These are phyloP conservation scores for Aquilaria yunnanensis DNA, from an alignment of 345 rosid genomes.

Conservation along the genomic window DNA sequence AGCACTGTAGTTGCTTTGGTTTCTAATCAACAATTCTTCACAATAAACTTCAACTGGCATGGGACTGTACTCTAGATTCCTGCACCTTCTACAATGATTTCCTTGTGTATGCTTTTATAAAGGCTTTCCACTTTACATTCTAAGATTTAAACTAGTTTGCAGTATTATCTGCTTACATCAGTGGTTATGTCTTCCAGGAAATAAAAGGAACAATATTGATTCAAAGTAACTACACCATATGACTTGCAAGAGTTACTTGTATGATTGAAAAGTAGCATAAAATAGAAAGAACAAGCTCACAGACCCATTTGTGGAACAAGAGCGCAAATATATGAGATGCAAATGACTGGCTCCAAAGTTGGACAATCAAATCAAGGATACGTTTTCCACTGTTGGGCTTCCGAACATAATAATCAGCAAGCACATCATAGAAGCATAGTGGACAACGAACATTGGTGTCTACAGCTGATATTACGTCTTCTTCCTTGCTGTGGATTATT, in stretches of 20 bases:
- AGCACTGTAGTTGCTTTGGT: too few species aligned
- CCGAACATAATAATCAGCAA: conserved; percentile 77
- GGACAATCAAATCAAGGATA: conserved; percentile 84
- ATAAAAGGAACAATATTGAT: neutral
- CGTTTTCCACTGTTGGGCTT: conserved; percentile 62
- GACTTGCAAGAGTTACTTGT: neutral
- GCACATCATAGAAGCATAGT: conserved; percentile 79
- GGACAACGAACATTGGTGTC: conserved; percentile 37
- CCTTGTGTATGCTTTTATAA: too few species aligned
- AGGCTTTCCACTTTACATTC: too few species aligned
- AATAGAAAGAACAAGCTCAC: conserved; percentile 6
- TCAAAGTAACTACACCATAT: too few species aligned
- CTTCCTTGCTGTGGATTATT: conserved; percentile 66
- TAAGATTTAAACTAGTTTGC: too few species aligned
- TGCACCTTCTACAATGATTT: too few species aligned
- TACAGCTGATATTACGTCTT: conserved; percentile 45
- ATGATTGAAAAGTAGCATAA: neutral
- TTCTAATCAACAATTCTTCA: too few species aligned
- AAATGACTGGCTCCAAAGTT: conserved; percentile 97
- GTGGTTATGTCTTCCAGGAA: neutral
- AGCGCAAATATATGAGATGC: conserved; percentile 87
- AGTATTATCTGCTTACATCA: too few species aligned
- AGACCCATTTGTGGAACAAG: conserved; percentile 93
- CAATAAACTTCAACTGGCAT: too few species aligned
- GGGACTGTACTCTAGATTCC: too few species aligned